A percentile compares a stretch with the other conserved stretches of the same genome.
These are phyloP conservation scores for Imleria badia DNA, from an alignment of 768 basidiomycete genomes.

Conservation along the genomic window DNA sequence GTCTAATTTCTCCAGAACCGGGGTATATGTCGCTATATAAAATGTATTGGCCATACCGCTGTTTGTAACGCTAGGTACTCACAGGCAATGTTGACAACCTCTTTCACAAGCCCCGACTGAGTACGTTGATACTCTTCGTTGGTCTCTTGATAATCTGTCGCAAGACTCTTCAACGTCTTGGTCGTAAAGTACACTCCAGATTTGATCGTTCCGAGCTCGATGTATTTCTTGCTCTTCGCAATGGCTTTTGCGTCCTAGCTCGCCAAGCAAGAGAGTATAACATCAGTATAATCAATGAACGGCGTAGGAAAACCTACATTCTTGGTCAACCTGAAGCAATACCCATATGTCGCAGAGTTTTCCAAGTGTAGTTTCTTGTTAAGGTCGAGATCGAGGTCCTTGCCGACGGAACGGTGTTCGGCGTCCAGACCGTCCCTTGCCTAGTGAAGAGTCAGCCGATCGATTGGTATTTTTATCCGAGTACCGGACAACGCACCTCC, in stretches of 20 bases:
- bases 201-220: conserved; percentile 82
- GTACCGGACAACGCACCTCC: conserved; percentile 36
- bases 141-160: conserved; percentile 69
- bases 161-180: conserved; percentile 61
- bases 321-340: conserved; percentile 91
- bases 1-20: conserved; percentile 83
- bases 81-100: conserved; percentile 93
- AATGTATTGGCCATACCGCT: background rate
- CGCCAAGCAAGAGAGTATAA: background rate
- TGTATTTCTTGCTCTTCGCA: conserved; percentile 63
- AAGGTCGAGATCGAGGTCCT: conserved; percentile 75
- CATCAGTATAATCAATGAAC: background rate
- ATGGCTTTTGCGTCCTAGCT: conserved; percentile 77
- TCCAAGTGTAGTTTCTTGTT: conserved; percentile 97
- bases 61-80: conserved; percentile 25
- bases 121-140: conserved; percentile 69
- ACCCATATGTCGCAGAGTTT: conserved; percentile 84
- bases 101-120: conserved; percentile 83
- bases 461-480: background rate
- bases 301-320: conserved; percentile 51
- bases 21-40: conserved; percentile 81
- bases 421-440: conserved; percentile 78
- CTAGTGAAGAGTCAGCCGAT: conserved; percentile 22
- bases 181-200: conserved; percentile 91
- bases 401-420: conserved; percentile 70